Percentiles rank a stretch among this genome's conserved stretches.
Conservation (phyloP, 768 basidiomycete genomes). For the Chlorophyllum brunneum region DNA sequence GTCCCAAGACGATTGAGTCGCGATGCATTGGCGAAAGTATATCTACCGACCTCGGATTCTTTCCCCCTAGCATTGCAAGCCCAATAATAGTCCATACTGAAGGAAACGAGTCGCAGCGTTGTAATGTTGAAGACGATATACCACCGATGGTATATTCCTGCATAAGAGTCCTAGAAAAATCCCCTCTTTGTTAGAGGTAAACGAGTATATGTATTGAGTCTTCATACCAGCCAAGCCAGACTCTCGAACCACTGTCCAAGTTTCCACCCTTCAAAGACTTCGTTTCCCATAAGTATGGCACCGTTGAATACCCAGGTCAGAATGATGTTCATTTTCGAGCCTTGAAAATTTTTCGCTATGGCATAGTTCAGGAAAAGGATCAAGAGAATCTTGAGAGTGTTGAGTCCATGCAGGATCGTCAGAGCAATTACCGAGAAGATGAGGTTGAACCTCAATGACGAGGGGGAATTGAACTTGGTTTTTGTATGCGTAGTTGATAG, state of each 20-base stretch:
- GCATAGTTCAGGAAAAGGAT: slow-evolving; percentile 71
- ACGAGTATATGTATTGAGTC: slow-evolving; percentile 9
- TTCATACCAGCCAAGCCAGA: slow-evolving; percentile 56
- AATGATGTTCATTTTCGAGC: slow-evolving; percentile 43
- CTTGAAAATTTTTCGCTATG: slow-evolving; percentile 45
- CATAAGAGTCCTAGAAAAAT: slow-evolving; percentile 49
- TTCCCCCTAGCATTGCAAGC: slow-evolving; percentile 40
- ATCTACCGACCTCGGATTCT: neutral
- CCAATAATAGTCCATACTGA: slow-evolving; percentile 94
- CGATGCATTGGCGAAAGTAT: neutral
- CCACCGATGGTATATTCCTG: slow-evolving; percentile 89
- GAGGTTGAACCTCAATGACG: slow-evolving; percentile 50
- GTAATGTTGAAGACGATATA: slow-evolving; percentile 94
- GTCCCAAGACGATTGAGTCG: slow-evolving; percentile 10
- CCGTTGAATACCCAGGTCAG: slow-evolving; percentile 79
- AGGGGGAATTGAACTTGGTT: slow-evolving; percentile 26
- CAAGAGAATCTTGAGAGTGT: slow-evolving; percentile 68
- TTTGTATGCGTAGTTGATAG: slow-evolving; percentile 5
- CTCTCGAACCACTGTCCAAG: slow-evolving; percentile 53
- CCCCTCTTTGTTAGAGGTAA: neutral
- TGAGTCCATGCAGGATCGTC: slow-evolving; percentile 75
- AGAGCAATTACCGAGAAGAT: slow-evolving; percentile 63
- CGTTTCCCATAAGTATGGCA: slow-evolving; percentile 71
- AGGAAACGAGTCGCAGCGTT: slow-evolving; percentile 90
- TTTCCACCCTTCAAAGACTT: slow-evolving; percentile 68